These are phyloP conservation scores for Pseudotsuga menziesii DNA, from an alignment of 75 land plant species.

Conservation along the genomic window DNA sequence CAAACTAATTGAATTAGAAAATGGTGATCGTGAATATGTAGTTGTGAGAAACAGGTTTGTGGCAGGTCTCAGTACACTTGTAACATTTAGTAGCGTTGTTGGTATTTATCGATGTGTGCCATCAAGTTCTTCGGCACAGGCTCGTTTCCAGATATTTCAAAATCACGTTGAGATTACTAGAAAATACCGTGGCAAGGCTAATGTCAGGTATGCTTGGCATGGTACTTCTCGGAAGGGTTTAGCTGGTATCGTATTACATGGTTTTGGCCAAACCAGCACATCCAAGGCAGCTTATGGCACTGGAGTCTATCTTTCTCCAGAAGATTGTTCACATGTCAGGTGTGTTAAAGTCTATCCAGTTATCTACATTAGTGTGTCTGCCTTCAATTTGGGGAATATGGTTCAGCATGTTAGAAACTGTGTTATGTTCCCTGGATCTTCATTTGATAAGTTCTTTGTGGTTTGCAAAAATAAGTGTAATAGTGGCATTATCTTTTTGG, in stretches of 20 bases:
- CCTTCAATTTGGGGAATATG: constrained; percentile 25
- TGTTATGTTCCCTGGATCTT: constrained; percentile 13
- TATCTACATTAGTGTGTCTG: constrained; percentile 14
- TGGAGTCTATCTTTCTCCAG: constrained; percentile 64
- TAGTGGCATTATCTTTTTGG: constrained; percentile 12
- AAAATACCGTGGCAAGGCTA: constrained; percentile 41
- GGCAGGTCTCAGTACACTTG: constrained; percentile 16
- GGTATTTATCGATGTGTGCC: constrained; percentile 13
- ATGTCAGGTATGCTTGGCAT: constrained; percentile 67
- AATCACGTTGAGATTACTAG: constrained; percentile 19
- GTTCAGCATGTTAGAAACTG: constrained; percentile 12
- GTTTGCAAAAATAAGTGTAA: constrained; percentile 12
- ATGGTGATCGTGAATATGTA: constrained; percentile 13
- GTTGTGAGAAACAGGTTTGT: constrained; percentile 18
- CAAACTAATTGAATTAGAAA: constrained; percentile 19
- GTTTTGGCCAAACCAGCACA: constrained; percentile 49
- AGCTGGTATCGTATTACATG: constrained; percentile 37
- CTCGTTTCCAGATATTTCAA: constrained; percentile 26
- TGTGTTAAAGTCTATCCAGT: constrained; percentile 18
- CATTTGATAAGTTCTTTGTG: not conserved
- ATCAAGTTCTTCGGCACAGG: constrained; percentile 16
- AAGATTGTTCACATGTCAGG: constrained; percentile 42
- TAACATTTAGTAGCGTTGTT: constrained; percentile 7
- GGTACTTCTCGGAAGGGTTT: constrained; percentile 43
- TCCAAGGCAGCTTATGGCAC: constrained; percentile 41